Base-by-base conservation (phyloP, 306 rosid genomes). In the Corylus heterophylla region DNA sequence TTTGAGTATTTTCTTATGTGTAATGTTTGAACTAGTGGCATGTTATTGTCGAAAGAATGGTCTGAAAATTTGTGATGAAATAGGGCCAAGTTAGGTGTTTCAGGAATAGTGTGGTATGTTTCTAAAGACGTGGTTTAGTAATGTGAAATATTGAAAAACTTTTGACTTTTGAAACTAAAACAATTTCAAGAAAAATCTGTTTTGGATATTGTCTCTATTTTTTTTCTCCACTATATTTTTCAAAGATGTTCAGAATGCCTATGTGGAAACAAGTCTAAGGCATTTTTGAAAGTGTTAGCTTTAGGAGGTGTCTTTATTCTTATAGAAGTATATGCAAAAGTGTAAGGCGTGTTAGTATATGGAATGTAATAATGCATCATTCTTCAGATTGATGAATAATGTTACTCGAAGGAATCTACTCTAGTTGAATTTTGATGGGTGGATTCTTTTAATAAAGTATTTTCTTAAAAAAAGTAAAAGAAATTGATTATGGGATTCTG, bases 11-110 rank as follows among this genome's bases (percentile, higher is more conserved):
- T 42, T 29, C 16, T 20, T 22, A 35, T 49, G 73, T 51, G 20
- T 56, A 61, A 71, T 83, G 49, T 47, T 13, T 71, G 66, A 59
- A 76, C 29, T 29, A 76, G 69, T 76, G 48, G 44, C 66, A 54
- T 83, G 11, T 56, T 69, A 56, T 80, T 75, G 50, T 75, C 66
- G 8, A 42, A 76, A 63, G 62, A 49, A 70, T 49, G 70, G 71
- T 75, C 58, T 77, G 81, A 80, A 71, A 47, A 58, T 48, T 72
- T 74, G 74, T 59, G 39, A 55, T 69, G 69, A 85, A 73, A 78
- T 58, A 69, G 64, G 78, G 73, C 66, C 18, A 18, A 69, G 54
- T 67, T 74, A 75, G 45, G 73, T 79, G 54, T 73, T 83, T 62
- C 58, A 42, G 69, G 62, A 71, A 44, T 13, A 49, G 68, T 71